phyloP scores from a whole-genome alignment of 495 filamentous ascomycete genomes.

The Cryomyces minteri region DNA sequence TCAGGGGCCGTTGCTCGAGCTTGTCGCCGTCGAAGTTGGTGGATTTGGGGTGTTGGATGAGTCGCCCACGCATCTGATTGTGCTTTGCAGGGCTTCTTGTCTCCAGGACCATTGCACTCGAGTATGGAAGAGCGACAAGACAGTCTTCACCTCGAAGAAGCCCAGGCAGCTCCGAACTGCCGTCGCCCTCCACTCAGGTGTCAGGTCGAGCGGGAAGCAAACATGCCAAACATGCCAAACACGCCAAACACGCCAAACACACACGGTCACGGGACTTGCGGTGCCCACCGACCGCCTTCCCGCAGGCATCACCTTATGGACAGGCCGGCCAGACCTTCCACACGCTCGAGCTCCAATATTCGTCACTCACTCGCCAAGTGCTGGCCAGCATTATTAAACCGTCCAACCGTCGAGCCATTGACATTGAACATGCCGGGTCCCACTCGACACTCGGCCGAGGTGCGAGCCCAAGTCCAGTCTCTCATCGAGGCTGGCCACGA shows the following conservation, averaged over 20 bases:
- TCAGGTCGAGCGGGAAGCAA: not conserved
- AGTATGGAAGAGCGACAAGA: not conserved
- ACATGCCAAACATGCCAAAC: not conserved
- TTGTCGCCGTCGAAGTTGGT: constrained; percentile 14
- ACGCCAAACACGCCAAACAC: not conserved
- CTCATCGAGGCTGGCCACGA: not conserved
- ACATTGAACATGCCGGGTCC: not conserved
- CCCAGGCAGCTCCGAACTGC: not conserved
- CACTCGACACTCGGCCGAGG: not conserved
- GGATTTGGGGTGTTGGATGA: constrained; percentile 16
- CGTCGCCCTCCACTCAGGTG: not conserved
- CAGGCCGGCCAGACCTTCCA: too few species aligned
- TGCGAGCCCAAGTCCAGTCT: not conserved
- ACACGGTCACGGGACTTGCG: too few species aligned
- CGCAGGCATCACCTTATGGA: too few species aligned
- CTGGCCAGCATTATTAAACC: too few species aligned
- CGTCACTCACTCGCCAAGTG: too few species aligned
- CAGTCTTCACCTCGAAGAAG: not conserved
- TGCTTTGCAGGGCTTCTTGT: constrained; percentile 16
- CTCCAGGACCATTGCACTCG: constrained; percentile 8
- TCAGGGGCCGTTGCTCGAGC: constrained; percentile 11
- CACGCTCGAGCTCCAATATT: too few species aligned
- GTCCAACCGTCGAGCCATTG: not conserved
- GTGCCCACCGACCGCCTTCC: too few species aligned
- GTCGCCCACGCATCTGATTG: constrained; percentile 18